phyloP scores from a whole-genome alignment of 352 stramenopile genomes.

The Phytophthora ramorum region DNA sequence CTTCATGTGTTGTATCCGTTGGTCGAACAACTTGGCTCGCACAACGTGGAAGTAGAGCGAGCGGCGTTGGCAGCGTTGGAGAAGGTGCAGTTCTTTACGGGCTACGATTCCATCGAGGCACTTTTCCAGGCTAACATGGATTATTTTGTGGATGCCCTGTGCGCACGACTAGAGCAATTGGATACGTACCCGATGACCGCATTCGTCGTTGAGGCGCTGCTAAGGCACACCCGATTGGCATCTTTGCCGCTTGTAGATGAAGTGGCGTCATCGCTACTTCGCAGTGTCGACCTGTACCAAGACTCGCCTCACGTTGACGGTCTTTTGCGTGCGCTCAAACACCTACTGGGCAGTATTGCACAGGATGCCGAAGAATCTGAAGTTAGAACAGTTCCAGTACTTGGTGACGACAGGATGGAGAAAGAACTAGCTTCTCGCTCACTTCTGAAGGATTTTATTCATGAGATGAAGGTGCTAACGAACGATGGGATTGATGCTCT shows the following conservation, averaged over 20 bases:
- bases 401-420: not conserved
- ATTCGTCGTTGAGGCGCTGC: conserved; percentile 76
- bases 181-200: conserved; percentile 75
- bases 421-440: conserved; percentile 20
- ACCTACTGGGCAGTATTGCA: conserved; percentile 57
- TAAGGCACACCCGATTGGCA: conserved; percentile 67
- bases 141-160: conserved; percentile 88
- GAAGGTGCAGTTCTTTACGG: conserved; percentile 70
- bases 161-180: conserved; percentile 71
- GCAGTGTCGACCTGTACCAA: conserved; percentile 81
- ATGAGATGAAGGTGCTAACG: conserved; percentile 67
- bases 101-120: conserved; percentile 59
- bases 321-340: conserved; percentile 69
- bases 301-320: conserved; percentile 55
- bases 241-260: conserved; percentile 83
- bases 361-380: conserved; percentile 25
- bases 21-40: conserved; percentile 83
- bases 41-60: conserved; percentile 66
- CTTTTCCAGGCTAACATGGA: conserved; percentile 88
- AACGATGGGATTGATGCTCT: conserved; percentile 38
- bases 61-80: conserved; percentile 71
- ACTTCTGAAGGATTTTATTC: conserved; percentile 58
- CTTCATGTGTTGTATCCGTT: conserved; percentile 81
- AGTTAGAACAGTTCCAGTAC: conserved; percentile 3
- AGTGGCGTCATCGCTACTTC: conserved; percentile 71